Evolutionary conservation across 345 rosid genomes (phyloP).

Genomic region (Cardamine occulta): DNA sequence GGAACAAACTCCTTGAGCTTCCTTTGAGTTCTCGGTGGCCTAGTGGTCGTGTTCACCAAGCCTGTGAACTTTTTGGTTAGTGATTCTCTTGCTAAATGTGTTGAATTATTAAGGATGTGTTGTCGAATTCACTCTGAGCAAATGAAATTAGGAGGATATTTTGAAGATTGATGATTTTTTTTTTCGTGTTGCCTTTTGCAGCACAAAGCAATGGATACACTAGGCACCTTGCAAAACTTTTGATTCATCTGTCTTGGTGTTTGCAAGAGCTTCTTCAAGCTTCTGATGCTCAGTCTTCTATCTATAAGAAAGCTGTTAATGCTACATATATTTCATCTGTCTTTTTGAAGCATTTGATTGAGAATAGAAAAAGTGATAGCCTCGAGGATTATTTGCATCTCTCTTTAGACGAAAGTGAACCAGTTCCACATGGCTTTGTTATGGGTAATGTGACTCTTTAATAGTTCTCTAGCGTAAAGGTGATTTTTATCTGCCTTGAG

Average conservation of each 20-base stretch:
- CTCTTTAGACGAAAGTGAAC: slow-evolving; percentile 71
- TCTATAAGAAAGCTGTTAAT: slow-evolving; percentile 69
- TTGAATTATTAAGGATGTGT: not conserved
- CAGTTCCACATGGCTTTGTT: slow-evolving; percentile 55
- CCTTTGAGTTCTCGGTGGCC: slow-evolving; percentile 82
- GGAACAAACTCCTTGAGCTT: slow-evolving; percentile 91
- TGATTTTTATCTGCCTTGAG: not conserved
- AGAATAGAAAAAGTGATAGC: slow-evolving; percentile 59
- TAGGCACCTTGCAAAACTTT: slow-evolving; percentile 85
- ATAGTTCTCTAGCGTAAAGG: not conserved
- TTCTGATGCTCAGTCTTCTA: slow-evolving; percentile 51
- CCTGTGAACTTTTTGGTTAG: slow-evolving; percentile 80
- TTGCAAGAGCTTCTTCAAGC: slow-evolving; percentile 71
- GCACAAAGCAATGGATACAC: slow-evolving; percentile 76
- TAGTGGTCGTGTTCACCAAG: slow-evolving; percentile 62
- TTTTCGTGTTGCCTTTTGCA: slow-evolving; percentile 40
- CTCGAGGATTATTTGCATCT: slow-evolving; percentile 61
- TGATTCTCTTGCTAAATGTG: slow-evolving; percentile 2
- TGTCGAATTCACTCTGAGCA: not conserved
- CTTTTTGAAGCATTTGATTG: slow-evolving; percentile 76
- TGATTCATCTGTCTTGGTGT: slow-evolving; percentile 80
- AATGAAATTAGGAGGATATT: not conserved
- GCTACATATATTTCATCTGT: slow-evolving; percentile 79
- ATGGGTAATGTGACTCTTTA: slow-evolving; percentile 53
- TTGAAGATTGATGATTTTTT: slow-evolving; percentile 12